Evolutionary conservation across 306 rosid species (phyloP), one percentile per base, ranked within the genome.

Genomic region (Urtica urens): DNA sequence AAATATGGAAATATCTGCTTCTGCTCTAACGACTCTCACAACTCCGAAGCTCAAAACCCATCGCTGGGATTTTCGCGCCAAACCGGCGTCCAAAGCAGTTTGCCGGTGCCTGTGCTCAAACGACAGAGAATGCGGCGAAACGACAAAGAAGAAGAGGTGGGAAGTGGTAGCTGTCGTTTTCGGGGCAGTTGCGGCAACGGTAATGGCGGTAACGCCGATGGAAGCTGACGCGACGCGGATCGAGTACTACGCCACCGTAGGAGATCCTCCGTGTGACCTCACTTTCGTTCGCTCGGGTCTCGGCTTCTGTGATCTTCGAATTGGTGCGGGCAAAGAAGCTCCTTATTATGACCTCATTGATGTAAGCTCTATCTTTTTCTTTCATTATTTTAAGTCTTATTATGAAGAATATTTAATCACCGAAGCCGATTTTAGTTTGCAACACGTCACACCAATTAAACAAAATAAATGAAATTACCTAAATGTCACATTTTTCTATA

Each of bases 211-310:
- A 35, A 72, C 94, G 15, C 83, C 94, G 15, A 43, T 82, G 68
- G 79, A 85, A 8, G 94, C 94, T 1, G 63, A 75, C 35, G 96
- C 99, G 22, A 85, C 96, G 0, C 85, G 96, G 62, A 56, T 85
- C 19, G 93, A 92, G 70, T 85, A 85, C 73, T 92, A 79, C 53
- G 96, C 99, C 18, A 85, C 94, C 5, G 93, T 86, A 3, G 94
- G 69, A 35, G 99, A 82, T 17, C 94, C 96, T 26, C 28, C 52
- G 20, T 85, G 99, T 40, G 94, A 85, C 47, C 64, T 79, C 64
- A 82, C 67, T 23, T 79, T 64, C 21, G 96, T 18, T 1, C 78
- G 67, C 44, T 82, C 94, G 24, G 95, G 93, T 5, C 95, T 90
- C 51, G 99, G 99, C 27, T 90, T 66, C 63, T 90, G 95, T 39